Evolutionary conservation across 2,329 filamentous ascomycete genomes (phyloP).

Genomic region (Pseudogymnoascus sp.): DNA sequence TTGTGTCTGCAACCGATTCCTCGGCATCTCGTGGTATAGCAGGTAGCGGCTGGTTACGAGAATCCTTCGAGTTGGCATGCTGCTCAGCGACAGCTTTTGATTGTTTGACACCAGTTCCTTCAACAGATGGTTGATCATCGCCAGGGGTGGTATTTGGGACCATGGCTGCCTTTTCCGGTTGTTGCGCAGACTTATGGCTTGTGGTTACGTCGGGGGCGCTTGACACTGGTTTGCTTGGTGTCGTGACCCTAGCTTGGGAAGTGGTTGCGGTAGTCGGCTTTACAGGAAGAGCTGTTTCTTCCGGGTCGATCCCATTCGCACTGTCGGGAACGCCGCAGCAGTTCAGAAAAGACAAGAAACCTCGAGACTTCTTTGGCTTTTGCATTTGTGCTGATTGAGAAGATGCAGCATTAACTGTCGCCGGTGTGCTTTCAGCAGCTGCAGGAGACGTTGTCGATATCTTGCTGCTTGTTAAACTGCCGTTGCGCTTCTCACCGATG

Average conservation of each 20-base stretch:
- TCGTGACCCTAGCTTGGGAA: conserved; percentile 21
- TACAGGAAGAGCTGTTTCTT: conserved; percentile 34
- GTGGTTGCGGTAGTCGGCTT: conserved; percentile 33
- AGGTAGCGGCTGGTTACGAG: conserved; percentile 25
- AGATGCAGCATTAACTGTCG: conserved; percentile 26
- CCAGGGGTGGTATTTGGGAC: conserved; percentile 13
- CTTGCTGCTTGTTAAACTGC: conserved; percentile 57
- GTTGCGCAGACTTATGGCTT: conserved; percentile 11
- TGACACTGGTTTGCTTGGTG: conserved; percentile 24
- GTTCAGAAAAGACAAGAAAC: conserved; percentile 37
- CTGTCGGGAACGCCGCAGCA: conserved; percentile 38
- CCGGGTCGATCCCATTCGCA: conserved; percentile 32
- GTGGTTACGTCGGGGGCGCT: neutral
- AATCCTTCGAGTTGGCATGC: conserved; percentile 10
- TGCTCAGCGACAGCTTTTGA: conserved; percentile 11
- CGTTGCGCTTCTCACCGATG: conserved; percentile 53
- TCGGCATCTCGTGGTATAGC: conserved; percentile 22
- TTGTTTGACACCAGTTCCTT: conserved; percentile 8
- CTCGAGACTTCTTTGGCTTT: conserved; percentile 33
- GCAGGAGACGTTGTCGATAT: conserved; percentile 41
- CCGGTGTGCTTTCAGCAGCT: conserved; percentile 31
- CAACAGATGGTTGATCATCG: conserved; percentile 15
- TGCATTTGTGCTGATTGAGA: conserved; percentile 23
- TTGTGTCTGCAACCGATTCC: neutral
- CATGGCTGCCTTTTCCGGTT: conserved; percentile 23